Percentiles rank a stretch among this genome's conserved stretches.
These are phyloP conservation scores for Alternaria novae-zelandiae DNA, from an alignment of 2,329 filamentous ascomycete species.

Conservation along the genomic window DNA sequence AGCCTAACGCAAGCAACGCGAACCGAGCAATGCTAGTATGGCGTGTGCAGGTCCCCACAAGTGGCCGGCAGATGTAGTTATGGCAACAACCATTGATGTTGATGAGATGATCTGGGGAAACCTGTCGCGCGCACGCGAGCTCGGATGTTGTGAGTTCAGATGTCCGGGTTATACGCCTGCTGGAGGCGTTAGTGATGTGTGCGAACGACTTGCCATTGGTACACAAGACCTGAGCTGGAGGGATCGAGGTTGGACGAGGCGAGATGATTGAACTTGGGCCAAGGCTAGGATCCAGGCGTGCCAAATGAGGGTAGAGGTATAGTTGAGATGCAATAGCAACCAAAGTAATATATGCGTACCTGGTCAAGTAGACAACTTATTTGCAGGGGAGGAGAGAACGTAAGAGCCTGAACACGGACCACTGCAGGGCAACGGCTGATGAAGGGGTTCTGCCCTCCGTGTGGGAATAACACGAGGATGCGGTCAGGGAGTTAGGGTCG, in stretches of 20 bases:
- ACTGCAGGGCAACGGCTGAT: conserved; percentile 31
- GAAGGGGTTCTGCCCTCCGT: conserved; percentile 27
- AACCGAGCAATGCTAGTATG: conserved; percentile 27
- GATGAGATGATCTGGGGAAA: conserved; percentile 27
- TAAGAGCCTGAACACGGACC: conserved; percentile 31
- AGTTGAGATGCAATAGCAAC: conserved; percentile 30
- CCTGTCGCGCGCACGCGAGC: conserved; percentile 33
- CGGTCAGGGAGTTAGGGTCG: conserved; percentile 18
- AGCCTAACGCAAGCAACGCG: conserved; percentile 26
- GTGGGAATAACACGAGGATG: conserved; percentile 37
- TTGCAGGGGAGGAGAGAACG: conserved; percentile 32
- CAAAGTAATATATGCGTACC: conserved; percentile 43
- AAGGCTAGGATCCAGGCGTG: conserved; percentile 1
- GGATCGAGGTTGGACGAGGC: conserved; percentile 11
- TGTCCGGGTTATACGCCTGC: conserved; percentile 7
- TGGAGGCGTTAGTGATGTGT: conserved; percentile 4
- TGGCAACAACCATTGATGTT: conserved; percentile 36
- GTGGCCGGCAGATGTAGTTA: conserved; percentile 27
- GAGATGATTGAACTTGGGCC: conserved; percentile 14
- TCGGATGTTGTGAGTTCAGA: conserved; percentile 21
- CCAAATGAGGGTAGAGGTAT: conserved; percentile 18
- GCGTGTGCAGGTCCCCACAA: conserved; percentile 36
- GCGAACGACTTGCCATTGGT: conserved; percentile 25
- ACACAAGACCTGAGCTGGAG: conserved; percentile 15
- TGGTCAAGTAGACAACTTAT: conserved; percentile 33